Evolutionary conservation across 257 asterid genomes (phyloP).

Genomic region (Plectranthus barbatus): DNA sequence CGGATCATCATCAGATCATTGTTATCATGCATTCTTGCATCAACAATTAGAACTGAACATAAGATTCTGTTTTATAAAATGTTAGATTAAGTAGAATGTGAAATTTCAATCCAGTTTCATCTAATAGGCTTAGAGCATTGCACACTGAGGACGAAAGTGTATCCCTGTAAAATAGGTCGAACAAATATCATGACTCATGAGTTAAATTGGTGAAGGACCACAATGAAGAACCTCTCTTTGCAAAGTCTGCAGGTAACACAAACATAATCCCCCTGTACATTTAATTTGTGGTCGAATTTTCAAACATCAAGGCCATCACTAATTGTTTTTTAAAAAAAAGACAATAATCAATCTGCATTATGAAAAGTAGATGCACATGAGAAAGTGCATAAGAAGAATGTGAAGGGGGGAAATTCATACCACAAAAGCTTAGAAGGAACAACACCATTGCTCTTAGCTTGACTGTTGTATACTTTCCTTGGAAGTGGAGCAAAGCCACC

Average conservation of each 20-base stretch:
- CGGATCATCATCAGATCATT: conserved; percentile 3
- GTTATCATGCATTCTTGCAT: conserved; percentile 6
- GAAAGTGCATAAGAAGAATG: conserved; percentile 10
- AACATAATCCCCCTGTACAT: background rate
- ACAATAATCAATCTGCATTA: background rate
- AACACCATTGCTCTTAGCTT: conserved; percentile 12
- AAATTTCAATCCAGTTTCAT: background rate
- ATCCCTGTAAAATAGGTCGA: background rate
- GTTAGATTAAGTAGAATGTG: background rate
- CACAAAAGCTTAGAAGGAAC: conserved; percentile 44
- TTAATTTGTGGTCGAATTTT: background rate
- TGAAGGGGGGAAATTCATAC: conserved; percentile 29
- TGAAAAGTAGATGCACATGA: conserved; percentile 17
- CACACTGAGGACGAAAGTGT: background rate
- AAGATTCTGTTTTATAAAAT: background rate
- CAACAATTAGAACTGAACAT: background rate
- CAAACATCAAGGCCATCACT: background rate
- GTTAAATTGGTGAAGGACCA: background rate
- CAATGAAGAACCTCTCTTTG: background rate
- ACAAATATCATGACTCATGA: background rate
- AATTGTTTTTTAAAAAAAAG: background rate
- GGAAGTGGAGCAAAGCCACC: conserved; percentile 98
- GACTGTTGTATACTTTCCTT: conserved; percentile 30
- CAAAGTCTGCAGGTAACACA: background rate
- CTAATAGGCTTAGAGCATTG: background rate